Evolutionary conservation across 2,329 filamentous ascomycete genomes (phyloP).

Genomic region (Aspergillus persii): DNA sequence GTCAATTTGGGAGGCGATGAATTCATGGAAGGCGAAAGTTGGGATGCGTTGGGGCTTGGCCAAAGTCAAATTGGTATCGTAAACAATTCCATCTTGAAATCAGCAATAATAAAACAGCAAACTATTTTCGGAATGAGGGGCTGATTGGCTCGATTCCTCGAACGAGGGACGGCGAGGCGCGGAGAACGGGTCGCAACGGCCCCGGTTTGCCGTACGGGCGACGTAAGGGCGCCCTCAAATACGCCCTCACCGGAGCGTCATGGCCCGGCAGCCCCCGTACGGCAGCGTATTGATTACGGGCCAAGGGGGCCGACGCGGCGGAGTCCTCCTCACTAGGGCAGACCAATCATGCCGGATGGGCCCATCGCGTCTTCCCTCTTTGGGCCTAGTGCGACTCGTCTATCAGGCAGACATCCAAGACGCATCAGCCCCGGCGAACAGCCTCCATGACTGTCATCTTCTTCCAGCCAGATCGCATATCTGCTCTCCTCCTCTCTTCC

Average conservation of each 20-base stretch:
- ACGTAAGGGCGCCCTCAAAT: not conserved
- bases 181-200: slow-evolving; percentile 13
- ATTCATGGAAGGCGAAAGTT: not conserved
- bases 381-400: slow-evolving; percentile 26
- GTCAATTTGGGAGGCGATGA: not conserved
- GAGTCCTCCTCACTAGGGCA: not conserved
- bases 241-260: not conserved
- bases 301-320: not conserved
- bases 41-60: not conserved
- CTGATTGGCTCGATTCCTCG: not conserved
- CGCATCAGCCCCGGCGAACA: slow-evolving; percentile 28
- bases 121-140: not conserved
- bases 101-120: too few species aligned
- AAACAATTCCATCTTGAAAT: too few species aligned
- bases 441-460: slow-evolving; percentile 18
- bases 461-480: slow-evolving; percentile 16
- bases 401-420: slow-evolving; percentile 41
- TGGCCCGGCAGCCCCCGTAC: not conserved
- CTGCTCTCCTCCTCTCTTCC: slow-evolving; percentile 10
- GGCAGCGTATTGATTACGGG: not conserved
- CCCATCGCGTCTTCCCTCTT: slow-evolving; percentile 15
- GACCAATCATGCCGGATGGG: not conserved
- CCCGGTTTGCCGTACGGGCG: not conserved
- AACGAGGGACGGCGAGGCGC: not conserved
- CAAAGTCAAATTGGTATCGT: too few species aligned